These are phyloP conservation scores for Cucumis melo DNA, from an alignment of 306 rosid genomes.

Conservation along the genomic window DNA sequence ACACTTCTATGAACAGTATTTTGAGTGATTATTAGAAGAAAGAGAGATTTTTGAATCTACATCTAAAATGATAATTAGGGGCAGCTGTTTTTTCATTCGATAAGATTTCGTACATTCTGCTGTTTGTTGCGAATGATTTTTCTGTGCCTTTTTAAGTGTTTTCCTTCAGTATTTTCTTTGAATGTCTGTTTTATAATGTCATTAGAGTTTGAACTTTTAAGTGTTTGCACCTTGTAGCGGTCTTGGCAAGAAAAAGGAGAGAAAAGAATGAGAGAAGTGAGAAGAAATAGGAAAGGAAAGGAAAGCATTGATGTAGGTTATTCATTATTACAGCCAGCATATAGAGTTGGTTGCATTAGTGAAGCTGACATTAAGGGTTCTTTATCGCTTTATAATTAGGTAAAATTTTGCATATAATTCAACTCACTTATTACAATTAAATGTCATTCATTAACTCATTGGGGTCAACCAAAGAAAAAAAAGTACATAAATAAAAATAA, in stretches of 20 bases:
- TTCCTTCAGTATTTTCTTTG: neutral
- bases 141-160: neutral
- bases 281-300: neutral
- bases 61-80: neutral
- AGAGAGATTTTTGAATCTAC: neutral
- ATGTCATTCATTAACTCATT: conserved; percentile 1
- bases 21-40: too few species aligned
- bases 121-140: neutral
- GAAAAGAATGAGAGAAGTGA: neutral
- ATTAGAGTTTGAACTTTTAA: neutral
- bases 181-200: neutral
- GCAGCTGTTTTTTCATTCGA: neutral
- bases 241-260: neutral
- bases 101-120: too few species aligned
- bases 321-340: conserved; percentile 2
- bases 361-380: conserved; percentile 2
- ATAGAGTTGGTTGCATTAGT: conserved; percentile 7
- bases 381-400: conserved; percentile 4
- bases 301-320: conserved; percentile 2
- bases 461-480: neutral
- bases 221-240: neutral
- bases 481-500: neutral
- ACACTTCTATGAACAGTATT: too few species aligned
- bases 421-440: conserved; percentile 6
- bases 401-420: conserved; percentile 3